Evolutionary conservation across 2,329 filamentous ascomycete species (phyloP).

Genomic region (Paracorniculantispora psalliotae): DNA sequence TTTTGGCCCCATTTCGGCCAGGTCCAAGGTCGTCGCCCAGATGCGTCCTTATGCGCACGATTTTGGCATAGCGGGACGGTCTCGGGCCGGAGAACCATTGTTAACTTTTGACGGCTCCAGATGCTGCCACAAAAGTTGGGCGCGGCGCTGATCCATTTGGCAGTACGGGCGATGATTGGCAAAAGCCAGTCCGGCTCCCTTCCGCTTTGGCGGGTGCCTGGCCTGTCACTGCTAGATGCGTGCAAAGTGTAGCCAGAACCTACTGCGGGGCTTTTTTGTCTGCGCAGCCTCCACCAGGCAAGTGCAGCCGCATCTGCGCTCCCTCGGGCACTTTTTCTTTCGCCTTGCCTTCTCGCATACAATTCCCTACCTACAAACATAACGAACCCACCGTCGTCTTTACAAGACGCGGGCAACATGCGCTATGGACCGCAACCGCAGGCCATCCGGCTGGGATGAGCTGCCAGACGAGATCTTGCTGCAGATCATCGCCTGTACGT

Average conservation of each 20-base stretch:
- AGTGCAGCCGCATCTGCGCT: background rate
- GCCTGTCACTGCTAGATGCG: background rate
- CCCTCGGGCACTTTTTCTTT: background rate
- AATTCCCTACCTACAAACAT: background rate
- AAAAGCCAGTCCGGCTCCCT: background rate
- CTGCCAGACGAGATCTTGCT: conserved; percentile 61
- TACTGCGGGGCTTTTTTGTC: background rate
- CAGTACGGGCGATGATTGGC: background rate
- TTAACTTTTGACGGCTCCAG: background rate
- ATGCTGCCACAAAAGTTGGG: background rate
- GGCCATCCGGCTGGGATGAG: conserved; percentile 34
- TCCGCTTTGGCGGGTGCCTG: background rate
- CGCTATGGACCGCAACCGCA: conserved; percentile 24
- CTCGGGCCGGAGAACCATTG: background rate
- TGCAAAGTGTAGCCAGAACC: background rate
- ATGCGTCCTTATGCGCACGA: background rate
- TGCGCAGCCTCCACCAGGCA: background rate
- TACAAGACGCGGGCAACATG: conserved; percentile 14
- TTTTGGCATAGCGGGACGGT: background rate
- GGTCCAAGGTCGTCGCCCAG: background rate
- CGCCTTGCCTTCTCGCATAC: background rate
- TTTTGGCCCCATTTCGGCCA: background rate
- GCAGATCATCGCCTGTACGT: conserved; percentile 58
- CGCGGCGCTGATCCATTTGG: background rate
- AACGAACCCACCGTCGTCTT: background rate